Conservation (phyloP, 495 filamentous ascomycete species). For the Hypoxylon perforatum region DNA sequence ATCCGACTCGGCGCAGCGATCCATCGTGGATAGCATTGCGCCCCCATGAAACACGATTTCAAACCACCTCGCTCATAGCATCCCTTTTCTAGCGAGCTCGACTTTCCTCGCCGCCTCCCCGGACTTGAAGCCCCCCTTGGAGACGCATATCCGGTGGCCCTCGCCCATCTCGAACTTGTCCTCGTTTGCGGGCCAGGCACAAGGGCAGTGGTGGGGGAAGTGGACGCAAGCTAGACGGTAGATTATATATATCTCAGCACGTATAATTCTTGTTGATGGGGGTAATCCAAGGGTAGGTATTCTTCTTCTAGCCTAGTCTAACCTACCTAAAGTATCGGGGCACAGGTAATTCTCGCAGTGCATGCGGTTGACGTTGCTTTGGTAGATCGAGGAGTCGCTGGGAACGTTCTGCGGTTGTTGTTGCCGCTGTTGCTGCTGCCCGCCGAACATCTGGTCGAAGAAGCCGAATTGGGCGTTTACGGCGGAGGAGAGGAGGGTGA, state of each 20-base stretch:
- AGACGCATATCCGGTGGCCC: conserved; percentile 82
- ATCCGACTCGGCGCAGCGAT: neutral
- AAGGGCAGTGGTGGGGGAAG: conserved; percentile 95
- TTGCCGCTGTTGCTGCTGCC: conserved; percentile 69
- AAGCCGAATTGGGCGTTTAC: conserved; percentile 79
- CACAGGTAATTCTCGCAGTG: conserved; percentile 92
- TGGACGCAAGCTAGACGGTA: conserved; percentile 76
- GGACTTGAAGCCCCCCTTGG: conserved; percentile 81
- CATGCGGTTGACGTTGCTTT: conserved; percentile 72
- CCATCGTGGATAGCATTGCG: conserved; percentile 7
- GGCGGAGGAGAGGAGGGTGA: conserved; percentile 48
- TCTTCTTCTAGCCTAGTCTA: too few relatives aligned
- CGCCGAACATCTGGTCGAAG: conserved; percentile 83
- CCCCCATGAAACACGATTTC: neutral
- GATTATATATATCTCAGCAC: neutral
- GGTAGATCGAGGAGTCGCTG: conserved; percentile 82
- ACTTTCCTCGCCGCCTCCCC: conserved; percentile 81
- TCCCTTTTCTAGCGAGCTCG: conserved; percentile 83
- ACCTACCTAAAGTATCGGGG: conserved; percentile 78
- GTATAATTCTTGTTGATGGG: too few relatives aligned
- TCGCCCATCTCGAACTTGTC: conserved; percentile 91
- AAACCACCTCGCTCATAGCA: conserved; percentile 65
- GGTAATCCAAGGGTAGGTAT: too few relatives aligned
- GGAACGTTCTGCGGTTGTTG: conserved; percentile 77
- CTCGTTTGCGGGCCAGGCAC: conserved; percentile 80